Evolutionary conservation across 805 yeast species (phyloP), one percentile per base, ranked within the genome.

Genomic region (Candida khao-thaluensis): DNA sequence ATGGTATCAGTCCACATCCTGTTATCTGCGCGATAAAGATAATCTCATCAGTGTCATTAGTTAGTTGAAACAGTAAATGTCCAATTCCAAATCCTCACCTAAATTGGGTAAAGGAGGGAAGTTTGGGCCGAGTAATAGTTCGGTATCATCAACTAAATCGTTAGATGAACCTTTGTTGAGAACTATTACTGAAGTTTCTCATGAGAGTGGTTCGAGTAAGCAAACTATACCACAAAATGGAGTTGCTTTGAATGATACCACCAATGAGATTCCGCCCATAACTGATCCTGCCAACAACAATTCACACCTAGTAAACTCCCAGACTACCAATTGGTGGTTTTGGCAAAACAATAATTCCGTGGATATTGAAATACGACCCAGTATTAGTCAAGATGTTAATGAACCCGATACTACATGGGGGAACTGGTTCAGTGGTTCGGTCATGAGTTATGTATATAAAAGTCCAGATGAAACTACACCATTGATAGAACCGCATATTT

Each of bases 1-100:
- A 64, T 50, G 16, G 54, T 15, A 9, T 39, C 26, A 17, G 18
- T 18, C 29, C 33, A 26, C 26, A 31, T 31, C 12, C 7, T 17
- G 21, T 12, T 29, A 29, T 16, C 12, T 29, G 32, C 22, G 32
- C 32, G 32, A 29, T 29, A 29, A 15, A 26, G 32, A 27, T 10
- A 22, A 22, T 9, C 12, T 14, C 30, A 27, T 27, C 30, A 6
- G 30, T 27, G 30, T 14, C 18, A 27, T 10, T 15, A 27, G 30
- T 7, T 12, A 23, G 12, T 7, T 23, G 26, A 23, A 23, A 6
- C 11, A 6, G 24, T 29, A 29, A 18, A 29, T 29, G 32, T 17
- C 32, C n/a, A 16, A 17, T 29, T 9, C 21, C 10, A 31, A 31
- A 31, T 16, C 20, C 17, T 15, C 35, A 20, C 6, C 25, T 3